These are phyloP conservation scores for Paramyrothecium roridum DNA, from an alignment of 2,329 filamentous ascomycete genomes.

Conservation along the genomic window DNA sequence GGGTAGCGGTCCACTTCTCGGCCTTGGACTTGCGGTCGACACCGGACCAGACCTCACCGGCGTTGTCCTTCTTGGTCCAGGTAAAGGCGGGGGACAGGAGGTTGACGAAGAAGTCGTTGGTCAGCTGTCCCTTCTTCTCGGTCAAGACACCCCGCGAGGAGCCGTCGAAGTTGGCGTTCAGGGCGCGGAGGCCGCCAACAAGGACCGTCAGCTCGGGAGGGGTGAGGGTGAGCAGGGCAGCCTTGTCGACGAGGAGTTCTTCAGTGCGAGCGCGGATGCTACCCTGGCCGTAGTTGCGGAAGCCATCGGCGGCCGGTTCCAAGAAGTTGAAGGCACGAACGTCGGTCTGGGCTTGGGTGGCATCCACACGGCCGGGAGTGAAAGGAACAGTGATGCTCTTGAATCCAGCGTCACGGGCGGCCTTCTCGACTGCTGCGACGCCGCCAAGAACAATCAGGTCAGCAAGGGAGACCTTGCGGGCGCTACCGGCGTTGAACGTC, in stretches of 20 bases:
- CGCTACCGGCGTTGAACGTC: slow-evolving; percentile 60
- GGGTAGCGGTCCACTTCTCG: slow-evolving; percentile 68
- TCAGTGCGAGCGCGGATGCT: slow-evolving; percentile 61
- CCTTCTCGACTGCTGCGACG: slow-evolving; percentile 68
- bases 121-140: slow-evolving; percentile 62
- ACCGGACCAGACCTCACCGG: slow-evolving; percentile 59
- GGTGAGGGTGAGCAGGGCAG: slow-evolving; percentile 66
- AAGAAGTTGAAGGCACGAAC: slow-evolving; percentile 60
- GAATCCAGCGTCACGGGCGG: slow-evolving; percentile 44
- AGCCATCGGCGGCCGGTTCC: slow-evolving; percentile 68
- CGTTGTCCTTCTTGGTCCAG: slow-evolving; percentile 50
- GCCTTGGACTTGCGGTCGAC: slow-evolving; percentile 61
- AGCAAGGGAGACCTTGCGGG: slow-evolving; percentile 74
- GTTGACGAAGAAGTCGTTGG: slow-evolving; percentile 82
- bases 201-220: slow-evolving; percentile 70
- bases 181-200: slow-evolving; percentile 66
- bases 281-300: slow-evolving; percentile 73
- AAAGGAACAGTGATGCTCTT: slow-evolving; percentile 62
- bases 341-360: slow-evolving; percentile 70
- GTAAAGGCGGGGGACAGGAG: slow-evolving; percentile 64
- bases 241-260: slow-evolving; percentile 68
- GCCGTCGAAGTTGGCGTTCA: slow-evolving; percentile 70
- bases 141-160: slow-evolving; percentile 68
- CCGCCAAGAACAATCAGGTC: slow-evolving; percentile 78
- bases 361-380: slow-evolving; percentile 69